Percentiles rank a stretch among this genome's conserved stretches.
Conservation (phyloP, 129 eudicot species). For the Flaveria trinervia region DNA sequence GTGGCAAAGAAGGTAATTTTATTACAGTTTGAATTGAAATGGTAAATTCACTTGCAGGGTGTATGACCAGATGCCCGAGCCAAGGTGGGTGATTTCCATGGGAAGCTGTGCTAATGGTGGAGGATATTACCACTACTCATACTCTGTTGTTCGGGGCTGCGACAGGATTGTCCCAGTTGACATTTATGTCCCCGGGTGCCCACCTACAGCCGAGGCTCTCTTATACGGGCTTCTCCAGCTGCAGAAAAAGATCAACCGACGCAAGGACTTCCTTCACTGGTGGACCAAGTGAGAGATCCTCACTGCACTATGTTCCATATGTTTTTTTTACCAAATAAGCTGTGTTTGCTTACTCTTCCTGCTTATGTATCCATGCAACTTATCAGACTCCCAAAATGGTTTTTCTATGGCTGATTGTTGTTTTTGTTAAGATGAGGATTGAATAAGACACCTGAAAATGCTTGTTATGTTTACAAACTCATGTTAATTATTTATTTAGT, state of each 20-base stretch:
- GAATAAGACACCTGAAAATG: conserved; percentile 35
- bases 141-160: conserved; percentile 92
- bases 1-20: too few species aligned
- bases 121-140: conserved; percentile 94
- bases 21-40: too few species aligned
- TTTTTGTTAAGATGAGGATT: conserved; percentile 32
- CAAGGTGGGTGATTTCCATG: conserved; percentile 99
- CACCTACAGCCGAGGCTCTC: conserved; percentile 94
- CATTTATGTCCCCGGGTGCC: conserved; percentile 98
- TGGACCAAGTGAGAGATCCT: conserved; percentile 73
- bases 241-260: conserved; percentile 96
- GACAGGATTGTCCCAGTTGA: conserved; percentile 95
- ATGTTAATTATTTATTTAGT: conserved; percentile 21
- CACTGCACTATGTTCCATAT: background rate
- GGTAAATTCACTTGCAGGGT: conserved; percentile 47
- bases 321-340: conserved; percentile 26
- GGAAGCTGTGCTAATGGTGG: conserved; percentile 99
- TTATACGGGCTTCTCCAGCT: conserved; percentile 87
- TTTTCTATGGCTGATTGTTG: conserved; percentile 24
- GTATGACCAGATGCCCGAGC: conserved; percentile 99
- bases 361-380: conserved; percentile 1
- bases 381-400: conserved; percentile 12
- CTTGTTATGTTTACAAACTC: conserved; percentile 9
- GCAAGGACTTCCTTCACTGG: conserved; percentile 96
- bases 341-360: conserved; percentile 23